Conservation (phyloP, 2,329 filamentous ascomycete species). For the Metarhizium anisopliae region DNA sequence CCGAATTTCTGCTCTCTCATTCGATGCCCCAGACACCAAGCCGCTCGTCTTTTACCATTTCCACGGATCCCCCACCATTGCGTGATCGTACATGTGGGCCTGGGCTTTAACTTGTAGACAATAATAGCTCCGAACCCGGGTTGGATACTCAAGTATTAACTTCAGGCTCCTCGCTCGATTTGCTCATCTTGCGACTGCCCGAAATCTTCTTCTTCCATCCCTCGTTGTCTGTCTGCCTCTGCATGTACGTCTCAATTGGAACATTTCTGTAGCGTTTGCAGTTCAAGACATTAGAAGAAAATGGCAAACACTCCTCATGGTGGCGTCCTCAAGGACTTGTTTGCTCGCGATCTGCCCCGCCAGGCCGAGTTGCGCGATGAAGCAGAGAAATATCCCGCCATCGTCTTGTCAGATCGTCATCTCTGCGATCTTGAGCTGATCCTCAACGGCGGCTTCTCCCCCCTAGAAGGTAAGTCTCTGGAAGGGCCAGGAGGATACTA, state of each 20-base stretch:
- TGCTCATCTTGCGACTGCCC: not conserved
- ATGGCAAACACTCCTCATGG: slow-evolving; percentile 70
- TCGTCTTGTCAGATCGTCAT: slow-evolving; percentile 84
- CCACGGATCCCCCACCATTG: slow-evolving; percentile 21
- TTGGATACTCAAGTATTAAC: not conserved
- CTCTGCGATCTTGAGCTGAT: slow-evolving; percentile 97
- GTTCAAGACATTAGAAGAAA: slow-evolving; percentile 11
- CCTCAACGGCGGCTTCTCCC: slow-evolving; percentile 95
- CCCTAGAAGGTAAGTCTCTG: slow-evolving; percentile 69
- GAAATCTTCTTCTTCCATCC: not conserved
- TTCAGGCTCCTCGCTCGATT: not conserved
- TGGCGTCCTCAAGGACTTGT: slow-evolving; percentile 94
- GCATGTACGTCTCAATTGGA: not conserved
- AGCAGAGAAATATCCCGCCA: slow-evolving; percentile 76
- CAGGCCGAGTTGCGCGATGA: slow-evolving; percentile 72
- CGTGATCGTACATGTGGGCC: slow-evolving; percentile 16
- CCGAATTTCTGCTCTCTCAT: not conserved
- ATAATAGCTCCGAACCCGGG: slow-evolving; percentile 2
- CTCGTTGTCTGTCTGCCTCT: slow-evolving; percentile 1
- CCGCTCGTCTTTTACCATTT: slow-evolving; percentile 3
- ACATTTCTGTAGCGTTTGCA: not conserved
- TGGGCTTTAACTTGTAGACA: not conserved
- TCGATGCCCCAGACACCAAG: not conserved
- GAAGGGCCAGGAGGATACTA: no score
- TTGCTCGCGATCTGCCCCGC: slow-evolving; percentile 82